Evolutionary conservation across 257 asterid genomes (phyloP).

Genomic region (Catharanthus roseus): DNA sequence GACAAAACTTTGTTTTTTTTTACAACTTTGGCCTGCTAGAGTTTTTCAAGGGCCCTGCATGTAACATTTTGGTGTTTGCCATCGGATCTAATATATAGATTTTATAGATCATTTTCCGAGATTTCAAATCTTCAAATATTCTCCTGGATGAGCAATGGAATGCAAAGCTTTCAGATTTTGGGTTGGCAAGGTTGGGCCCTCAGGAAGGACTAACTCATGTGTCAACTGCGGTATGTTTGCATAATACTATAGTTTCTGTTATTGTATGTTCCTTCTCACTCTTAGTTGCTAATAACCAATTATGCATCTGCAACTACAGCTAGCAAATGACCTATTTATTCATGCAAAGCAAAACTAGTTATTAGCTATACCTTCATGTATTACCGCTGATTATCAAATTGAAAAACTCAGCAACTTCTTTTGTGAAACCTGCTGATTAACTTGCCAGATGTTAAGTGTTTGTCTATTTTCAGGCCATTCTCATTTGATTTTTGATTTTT

Average conservation of each 20-base stretch:
- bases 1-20: background rate
- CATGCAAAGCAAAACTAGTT: background rate
- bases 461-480: too few relatives aligned
- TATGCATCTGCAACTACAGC: background rate
- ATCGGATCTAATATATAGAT: constrained; percentile 1
- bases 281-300: background rate
- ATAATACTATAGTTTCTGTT: background rate
- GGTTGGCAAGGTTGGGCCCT: constrained; percentile 54
- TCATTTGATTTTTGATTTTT: too few relatives aligned
- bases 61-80: background rate
- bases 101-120: constrained; percentile 41
- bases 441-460: too few relatives aligned
- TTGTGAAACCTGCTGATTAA: too few relatives aligned
- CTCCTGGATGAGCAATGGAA: constrained; percentile 45
- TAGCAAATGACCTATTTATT: background rate
- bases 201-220: constrained; percentile 43
- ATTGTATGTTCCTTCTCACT: background rate
- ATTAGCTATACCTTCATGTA: background rate
- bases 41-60: background rate
- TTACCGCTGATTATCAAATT: background rate
- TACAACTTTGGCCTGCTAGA: background rate
- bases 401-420: background rate
- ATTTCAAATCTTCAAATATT: constrained; percentile 47
- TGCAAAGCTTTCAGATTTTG: constrained; percentile 47
- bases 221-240: constrained; percentile 45